Base-by-base conservation (phyloP, 1,284 basidiomycete genomes). In the Trametes versicolor region DNA sequence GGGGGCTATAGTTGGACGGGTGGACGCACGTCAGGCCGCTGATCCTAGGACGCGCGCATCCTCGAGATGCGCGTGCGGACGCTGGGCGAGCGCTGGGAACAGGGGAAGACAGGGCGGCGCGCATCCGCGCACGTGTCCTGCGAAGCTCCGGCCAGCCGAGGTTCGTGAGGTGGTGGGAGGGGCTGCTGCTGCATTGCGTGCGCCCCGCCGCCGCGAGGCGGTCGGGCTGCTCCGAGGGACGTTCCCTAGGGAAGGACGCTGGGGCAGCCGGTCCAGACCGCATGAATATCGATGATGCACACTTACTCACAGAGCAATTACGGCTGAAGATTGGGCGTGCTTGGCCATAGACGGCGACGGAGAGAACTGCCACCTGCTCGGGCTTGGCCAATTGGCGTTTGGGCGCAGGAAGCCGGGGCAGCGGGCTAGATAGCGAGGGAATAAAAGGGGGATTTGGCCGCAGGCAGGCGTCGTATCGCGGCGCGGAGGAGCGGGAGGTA, bases 1-100 rank as follows among this genome's bases (percentile, higher is more conserved):
- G 49, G 58, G 27, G 49, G 48, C 58, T 59, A 59, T 59, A 59
- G 58, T 34, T 57, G 58, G 58, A 43, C n/a, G 55, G n/a, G 29
- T 4, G 4, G 12, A 37, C 32, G 32, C 49, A 58, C 21, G 36
- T 25, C 41, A 45, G 39, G 29, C 54, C 29, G 29, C 29, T 32
- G 36, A 56, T 37, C 39, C 39, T 37, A 39, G 15, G 37, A 39
- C 37, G 37, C 37, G 37, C 17, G 53, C 36, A 27, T 34, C 17
- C 29, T 36, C n/a, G 50, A n/a, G n/a, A 25, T 19, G 17, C 21
- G 17, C 13, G 10, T 27, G 10, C 17, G 45, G 45, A 27, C 10
- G 15, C 4, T 10, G 23, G 50, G 32, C n/a, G n/a, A n/a, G n/a
- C 15, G 32, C 50, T 27, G 23, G 53, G 53, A 39, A 55, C 34